Conservation (phyloP, 2,329 filamentous ascomycete species). For the Colletotrichum paranaense region DNA sequence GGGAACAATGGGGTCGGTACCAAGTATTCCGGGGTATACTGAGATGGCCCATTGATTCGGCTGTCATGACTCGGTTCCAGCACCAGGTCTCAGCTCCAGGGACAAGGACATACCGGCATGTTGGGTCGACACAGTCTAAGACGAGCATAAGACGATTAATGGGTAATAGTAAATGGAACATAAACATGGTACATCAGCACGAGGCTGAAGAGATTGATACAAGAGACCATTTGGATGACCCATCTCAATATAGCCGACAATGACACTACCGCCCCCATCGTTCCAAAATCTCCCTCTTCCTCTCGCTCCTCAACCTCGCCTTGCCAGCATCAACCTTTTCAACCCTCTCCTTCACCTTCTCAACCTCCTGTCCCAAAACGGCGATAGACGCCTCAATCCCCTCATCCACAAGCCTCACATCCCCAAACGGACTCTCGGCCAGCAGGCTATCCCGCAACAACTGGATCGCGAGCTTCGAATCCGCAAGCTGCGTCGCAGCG, state of each 20-base stretch:
- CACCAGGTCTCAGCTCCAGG: not conserved
- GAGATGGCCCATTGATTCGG: not conserved
- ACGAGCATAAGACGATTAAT: not conserved
- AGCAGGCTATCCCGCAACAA: slow-evolving; percentile 63
- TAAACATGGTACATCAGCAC: too few relatives aligned
- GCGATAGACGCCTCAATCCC: slow-evolving; percentile 64
- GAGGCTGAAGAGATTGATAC: not conserved
- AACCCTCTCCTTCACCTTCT: slow-evolving; percentile 52
- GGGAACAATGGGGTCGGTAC: too few relatives aligned
- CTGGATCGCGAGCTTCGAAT: slow-evolving; percentile 60
- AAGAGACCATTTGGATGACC: too few relatives aligned
- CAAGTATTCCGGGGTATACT: not conserved
- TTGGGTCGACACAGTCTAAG: not conserved
- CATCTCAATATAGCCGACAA: not conserved
- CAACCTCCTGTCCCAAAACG: slow-evolving; percentile 58
- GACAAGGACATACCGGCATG: not conserved
- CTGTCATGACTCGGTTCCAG: not conserved
- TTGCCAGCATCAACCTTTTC: slow-evolving; percentile 50
- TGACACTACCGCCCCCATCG: slow-evolving; percentile 48
- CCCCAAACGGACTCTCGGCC: slow-evolving; percentile 61
- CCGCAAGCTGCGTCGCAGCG: slow-evolving; percentile 55
- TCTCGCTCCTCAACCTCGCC: slow-evolving; percentile 54
- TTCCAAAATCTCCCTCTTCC: slow-evolving; percentile 60
- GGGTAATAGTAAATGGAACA: not conserved
- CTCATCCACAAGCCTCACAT: slow-evolving; percentile 61